phyloP scores from a whole-genome alignment of 2,329 filamentous ascomycete genomes.

The Aplosporella prunicola region DNA sequence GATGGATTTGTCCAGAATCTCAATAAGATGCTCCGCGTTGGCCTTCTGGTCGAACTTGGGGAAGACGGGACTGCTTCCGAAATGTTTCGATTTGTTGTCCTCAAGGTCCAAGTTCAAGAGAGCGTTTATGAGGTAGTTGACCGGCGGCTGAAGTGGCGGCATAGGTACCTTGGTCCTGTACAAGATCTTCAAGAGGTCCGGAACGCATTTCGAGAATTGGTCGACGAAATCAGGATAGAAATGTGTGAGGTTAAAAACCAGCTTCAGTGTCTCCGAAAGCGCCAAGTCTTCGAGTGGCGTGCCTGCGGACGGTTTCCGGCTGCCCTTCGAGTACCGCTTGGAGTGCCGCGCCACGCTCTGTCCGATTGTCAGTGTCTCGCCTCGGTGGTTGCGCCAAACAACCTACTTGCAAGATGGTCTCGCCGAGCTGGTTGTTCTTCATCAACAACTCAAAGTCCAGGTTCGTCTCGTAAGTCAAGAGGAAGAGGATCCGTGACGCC shows the following conservation, averaged over 20 bases:
- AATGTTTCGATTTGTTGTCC: constrained; percentile 35
- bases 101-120: constrained; percentile 69
- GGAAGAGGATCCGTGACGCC: constrained; percentile 65
- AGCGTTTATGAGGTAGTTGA: constrained; percentile 66
- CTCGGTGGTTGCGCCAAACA: neutral
- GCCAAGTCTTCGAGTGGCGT: constrained; percentile 68
- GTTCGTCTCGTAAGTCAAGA: constrained; percentile 69
- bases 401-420: constrained; percentile 49
- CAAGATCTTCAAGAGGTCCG: constrained; percentile 62
- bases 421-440: constrained; percentile 55
- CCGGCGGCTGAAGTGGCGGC: constrained; percentile 63
- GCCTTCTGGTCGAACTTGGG: constrained; percentile 51
- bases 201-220: constrained; percentile 58
- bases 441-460: constrained; percentile 58
- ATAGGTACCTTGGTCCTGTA: constrained; percentile 47
- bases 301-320: constrained; percentile 17
- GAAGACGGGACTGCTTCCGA: constrained; percentile 46
- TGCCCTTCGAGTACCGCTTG: constrained; percentile 34
- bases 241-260: constrained; percentile 81
- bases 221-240: constrained; percentile 54
- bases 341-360: constrained; percentile 60
- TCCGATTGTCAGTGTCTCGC: neutral
- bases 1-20: constrained; percentile 59
- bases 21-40: constrained; percentile 56
- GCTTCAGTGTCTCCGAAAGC: constrained; percentile 71